These are phyloP conservation scores for Tetrapisispora iriomotensis DNA, from an alignment of 805 yeast genomes.

Conservation along the genomic window DNA sequence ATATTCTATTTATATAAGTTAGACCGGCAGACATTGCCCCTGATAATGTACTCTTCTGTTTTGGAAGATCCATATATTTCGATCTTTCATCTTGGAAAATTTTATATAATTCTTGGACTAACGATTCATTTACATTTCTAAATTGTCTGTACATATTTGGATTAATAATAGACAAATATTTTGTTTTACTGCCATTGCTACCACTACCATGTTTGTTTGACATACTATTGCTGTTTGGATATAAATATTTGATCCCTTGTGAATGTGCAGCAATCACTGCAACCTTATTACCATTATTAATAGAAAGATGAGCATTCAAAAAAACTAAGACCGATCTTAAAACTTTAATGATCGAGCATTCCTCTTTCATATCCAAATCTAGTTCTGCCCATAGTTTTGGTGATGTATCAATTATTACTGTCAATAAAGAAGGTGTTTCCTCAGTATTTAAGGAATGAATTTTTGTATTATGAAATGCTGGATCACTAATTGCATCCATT, in stretches of 20 bases:
- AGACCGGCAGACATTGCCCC: constrained; percentile 80
- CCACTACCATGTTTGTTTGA: constrained; percentile 6
- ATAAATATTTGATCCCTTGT: constrained; percentile 56
- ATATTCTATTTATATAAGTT: constrained; percentile 63
- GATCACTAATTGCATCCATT: constrained; percentile 31
- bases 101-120: constrained; percentile 47
- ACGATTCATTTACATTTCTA: constrained; percentile 63
- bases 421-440: constrained; percentile 69
- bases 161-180: constrained; percentile 32
- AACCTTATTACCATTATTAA: constrained; percentile 75
- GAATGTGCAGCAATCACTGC: constrained; percentile 72
- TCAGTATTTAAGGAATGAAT: constrained; percentile 29
- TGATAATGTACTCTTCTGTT: constrained; percentile 44
- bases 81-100: constrained; percentile 32
- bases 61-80: constrained; percentile 16
- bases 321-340: constrained; percentile 61
- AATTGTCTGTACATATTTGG: constrained; percentile 79
- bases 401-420: constrained; percentile 68
- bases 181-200: neutral
- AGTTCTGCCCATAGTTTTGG: constrained; percentile 42
- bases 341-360: constrained; percentile 42
- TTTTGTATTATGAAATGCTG: constrained; percentile 24
- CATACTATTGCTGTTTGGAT: constrained; percentile 37
- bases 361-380: constrained; percentile 13
- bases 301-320: constrained; percentile 78